A percentile compares a stretch with the other conserved stretches of the same genome.
Conservation (phyloP, 371 early-diverging fungal genomes). For the Polyrhizophydium stewartii region DNA sequence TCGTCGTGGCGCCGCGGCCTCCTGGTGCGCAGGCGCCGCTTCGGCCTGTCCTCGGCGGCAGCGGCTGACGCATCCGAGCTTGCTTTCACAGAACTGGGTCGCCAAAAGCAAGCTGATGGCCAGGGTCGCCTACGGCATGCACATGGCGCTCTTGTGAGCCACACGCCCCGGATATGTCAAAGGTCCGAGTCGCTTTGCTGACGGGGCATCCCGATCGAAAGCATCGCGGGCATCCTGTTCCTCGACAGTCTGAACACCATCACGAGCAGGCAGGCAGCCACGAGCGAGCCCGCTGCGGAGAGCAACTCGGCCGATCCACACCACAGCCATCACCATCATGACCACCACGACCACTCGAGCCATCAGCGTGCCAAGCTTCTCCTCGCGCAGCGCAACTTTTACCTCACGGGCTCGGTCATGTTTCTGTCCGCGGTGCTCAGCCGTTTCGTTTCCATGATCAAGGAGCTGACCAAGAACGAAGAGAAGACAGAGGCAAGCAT, state of each 20-base stretch:
- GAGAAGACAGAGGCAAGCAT: slow-evolving; percentile 63
- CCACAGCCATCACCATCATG: too few species aligned
- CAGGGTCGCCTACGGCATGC: slow-evolving; percentile 4
- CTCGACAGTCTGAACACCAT: background rate
- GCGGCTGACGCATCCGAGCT: too few species aligned
- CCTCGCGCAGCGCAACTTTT: slow-evolving; percentile 88
- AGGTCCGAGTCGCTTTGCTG: too few species aligned
- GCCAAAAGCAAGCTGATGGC: slow-evolving; percentile 3
- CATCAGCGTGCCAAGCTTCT: slow-evolving; percentile 65
- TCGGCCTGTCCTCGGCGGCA: too few species aligned
- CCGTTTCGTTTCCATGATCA: slow-evolving; percentile 68
- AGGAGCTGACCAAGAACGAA: slow-evolving; percentile 63
- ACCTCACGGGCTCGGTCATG: slow-evolving; percentile 83
- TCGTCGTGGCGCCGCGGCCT: too few species aligned
- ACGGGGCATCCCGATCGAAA: too few species aligned
- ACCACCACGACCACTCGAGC: too few species aligned
- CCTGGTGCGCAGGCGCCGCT: too few species aligned
- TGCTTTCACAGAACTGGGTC: slow-evolving; percentile 10
- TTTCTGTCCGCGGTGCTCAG: slow-evolving; percentile 81
- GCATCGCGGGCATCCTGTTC: background rate
- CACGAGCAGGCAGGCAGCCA: background rate
- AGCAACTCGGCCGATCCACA: slow-evolving; percentile 6
- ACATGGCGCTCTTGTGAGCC: slow-evolving; percentile 14
- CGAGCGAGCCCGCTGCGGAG: slow-evolving; percentile 4
- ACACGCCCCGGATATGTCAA: too few species aligned